Percentiles rank a stretch among this genome's conserved stretches.
phyloP scores from a whole-genome alignment of 179 eudicot species.

The Nepenthes alata region DNA sequence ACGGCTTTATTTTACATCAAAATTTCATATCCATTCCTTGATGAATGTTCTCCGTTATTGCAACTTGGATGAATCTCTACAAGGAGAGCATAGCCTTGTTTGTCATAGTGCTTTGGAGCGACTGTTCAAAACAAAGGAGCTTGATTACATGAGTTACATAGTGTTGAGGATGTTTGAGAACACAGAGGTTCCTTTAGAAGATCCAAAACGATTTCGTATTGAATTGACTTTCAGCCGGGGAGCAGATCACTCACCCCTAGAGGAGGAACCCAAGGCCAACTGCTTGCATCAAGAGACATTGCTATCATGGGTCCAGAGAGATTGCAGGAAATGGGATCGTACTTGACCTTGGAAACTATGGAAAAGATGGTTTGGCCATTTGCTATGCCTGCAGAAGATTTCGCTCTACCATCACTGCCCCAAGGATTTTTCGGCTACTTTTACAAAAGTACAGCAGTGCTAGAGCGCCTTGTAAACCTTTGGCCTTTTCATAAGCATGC shows the following conservation, averaged over 20 bases:
- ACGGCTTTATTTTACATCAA: conserved; percentile 3
- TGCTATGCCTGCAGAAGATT: conserved; percentile 99
- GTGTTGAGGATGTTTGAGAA: conserved; percentile 94
- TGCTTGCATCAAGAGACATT: conserved; percentile 86
- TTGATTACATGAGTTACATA: conserved; percentile 89
- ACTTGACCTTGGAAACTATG: conserved; percentile 67
- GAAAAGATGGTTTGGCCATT: conserved; percentile 77
- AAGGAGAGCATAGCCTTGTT: conserved; percentile 78
- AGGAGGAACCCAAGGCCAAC: conserved; percentile 70
- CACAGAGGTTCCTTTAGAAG: conserved; percentile 84
- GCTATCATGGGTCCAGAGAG: conserved; percentile 94
- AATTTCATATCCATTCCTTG: conserved; percentile 93
- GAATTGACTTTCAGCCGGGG: conserved; percentile 98
- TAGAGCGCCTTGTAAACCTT: conserved; percentile 84
- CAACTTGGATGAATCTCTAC: conserved; percentile 85
- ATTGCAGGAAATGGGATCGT: conserved; percentile 77
- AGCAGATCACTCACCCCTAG: conserved; percentile 87
- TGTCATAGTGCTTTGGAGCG: conserved; percentile 75
- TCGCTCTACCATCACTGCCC: conserved; percentile 72
- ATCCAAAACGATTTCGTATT: conserved; percentile 70
- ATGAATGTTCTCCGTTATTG: conserved; percentile 98
- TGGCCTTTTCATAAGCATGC: conserved; percentile 85
- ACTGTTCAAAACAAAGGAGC: conserved; percentile 73
- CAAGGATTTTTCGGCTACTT: conserved; percentile 85
- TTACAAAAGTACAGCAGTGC: conserved; percentile 75